Conservation (phyloP, 371 early-diverging fungal genomes). For the Apophysomyces elegans region DNA sequence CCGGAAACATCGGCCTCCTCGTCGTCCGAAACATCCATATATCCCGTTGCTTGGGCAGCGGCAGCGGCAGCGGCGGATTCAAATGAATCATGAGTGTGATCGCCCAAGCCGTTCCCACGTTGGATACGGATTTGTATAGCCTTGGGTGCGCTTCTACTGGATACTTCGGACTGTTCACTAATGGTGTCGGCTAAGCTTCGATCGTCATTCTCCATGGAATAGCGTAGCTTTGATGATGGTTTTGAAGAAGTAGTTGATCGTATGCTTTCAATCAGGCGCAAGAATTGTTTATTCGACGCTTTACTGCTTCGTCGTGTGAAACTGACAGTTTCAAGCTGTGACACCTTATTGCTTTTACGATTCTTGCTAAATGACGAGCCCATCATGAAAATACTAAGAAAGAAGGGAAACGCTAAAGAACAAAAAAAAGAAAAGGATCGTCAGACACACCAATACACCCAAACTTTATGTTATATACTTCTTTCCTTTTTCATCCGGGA, state of each 20-base stretch:
- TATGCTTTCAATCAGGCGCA: not conserved
- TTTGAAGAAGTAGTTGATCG: slow-evolving; percentile 32
- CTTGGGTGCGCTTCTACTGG: not conserved
- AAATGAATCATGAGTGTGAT: not conserved
- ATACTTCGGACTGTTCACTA: not conserved
- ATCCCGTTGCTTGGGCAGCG: not conserved
- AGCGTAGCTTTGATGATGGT: not conserved
- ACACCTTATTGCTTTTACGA: not conserved
- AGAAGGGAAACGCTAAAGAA: not conserved
- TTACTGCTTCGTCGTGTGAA: slow-evolving; percentile 6
- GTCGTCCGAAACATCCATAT: not conserved
- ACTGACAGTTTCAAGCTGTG: not conserved
- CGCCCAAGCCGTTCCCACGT: not conserved
- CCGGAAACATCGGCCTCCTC: not conserved
- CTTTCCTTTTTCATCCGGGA: no score
- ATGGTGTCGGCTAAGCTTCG: not conserved
- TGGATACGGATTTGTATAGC: not conserved
- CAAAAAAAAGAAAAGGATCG: not conserved
- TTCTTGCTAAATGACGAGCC: not conserved
- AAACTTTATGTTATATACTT: no score
- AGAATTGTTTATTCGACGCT: not conserved
- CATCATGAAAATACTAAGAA: not conserved
- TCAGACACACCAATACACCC: no score
- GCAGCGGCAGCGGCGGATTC: not conserved
- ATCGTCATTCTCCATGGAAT: not conserved